These are phyloP conservation scores for Arabis alpina DNA, from an alignment of 345 rosid genomes.

Conservation along the genomic window DNA sequence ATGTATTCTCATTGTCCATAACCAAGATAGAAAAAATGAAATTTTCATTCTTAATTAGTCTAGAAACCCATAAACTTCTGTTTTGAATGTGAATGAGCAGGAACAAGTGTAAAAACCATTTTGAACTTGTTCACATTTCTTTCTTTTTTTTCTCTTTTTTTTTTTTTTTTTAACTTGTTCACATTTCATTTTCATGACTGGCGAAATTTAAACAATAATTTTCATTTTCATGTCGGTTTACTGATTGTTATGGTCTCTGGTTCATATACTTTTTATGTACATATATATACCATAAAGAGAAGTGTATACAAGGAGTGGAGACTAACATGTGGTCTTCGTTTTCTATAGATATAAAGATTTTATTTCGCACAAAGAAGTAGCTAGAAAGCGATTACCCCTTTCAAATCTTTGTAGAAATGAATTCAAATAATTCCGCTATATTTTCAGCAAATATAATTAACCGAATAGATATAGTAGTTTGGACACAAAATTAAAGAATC, in stretches of 20 bases:
- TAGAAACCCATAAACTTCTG: not conserved
- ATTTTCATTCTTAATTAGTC: not conserved
- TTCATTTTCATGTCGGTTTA: not conserved
- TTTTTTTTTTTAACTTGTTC: not conserved
- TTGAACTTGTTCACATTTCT: not conserved
- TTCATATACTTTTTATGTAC: not conserved
- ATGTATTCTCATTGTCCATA: conserved; percentile 10
- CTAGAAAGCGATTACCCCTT: not conserved
- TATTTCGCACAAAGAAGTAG: not conserved
- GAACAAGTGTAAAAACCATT: not conserved
- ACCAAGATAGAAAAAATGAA: not conserved
- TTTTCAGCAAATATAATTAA: not conserved
- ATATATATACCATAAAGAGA: not conserved
- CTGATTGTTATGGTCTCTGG: not conserved
- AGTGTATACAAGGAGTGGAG: not conserved
- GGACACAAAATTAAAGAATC: not conserved
- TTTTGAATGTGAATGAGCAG: not conserved
- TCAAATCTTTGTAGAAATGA: not conserved
- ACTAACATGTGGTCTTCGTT: not conserved
- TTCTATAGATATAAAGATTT: not conserved
- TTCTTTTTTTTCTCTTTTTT: too few species aligned
- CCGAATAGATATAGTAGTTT: not conserved
- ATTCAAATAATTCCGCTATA: not conserved
- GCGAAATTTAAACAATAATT: not conserved
- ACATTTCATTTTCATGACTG: not conserved